Evolutionary conservation across 495 filamentous ascomycete genomes (phyloP).

Genomic region (Penicillium waksmanii): DNA sequence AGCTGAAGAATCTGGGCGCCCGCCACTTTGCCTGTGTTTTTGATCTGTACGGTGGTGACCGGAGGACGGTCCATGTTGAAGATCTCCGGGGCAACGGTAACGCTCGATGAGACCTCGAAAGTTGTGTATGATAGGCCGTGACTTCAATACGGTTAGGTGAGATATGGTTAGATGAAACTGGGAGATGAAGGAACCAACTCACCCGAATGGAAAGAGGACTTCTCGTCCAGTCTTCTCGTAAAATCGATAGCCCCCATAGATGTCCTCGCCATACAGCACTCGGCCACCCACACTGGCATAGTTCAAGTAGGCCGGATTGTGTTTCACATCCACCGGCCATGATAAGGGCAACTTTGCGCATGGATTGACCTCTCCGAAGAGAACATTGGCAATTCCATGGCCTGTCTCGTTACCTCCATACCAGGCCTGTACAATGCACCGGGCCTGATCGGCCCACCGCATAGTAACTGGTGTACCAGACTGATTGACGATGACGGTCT

Average conservation of each 20-base stretch:
- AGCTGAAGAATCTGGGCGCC: not conserved
- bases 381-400: conserved; percentile 53
- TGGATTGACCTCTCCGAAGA: conserved; percentile 61
- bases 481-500: not conserved
- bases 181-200: conserved; percentile 40
- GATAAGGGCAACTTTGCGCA: conserved; percentile 25
- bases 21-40: not conserved
- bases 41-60: not conserved
- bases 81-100: not conserved
- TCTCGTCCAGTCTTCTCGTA: conserved; percentile 70
- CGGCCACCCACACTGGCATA: conserved; percentile 69
- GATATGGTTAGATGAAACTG: not conserved
- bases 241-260: conserved; percentile 77
- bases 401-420: conserved; percentile 65
- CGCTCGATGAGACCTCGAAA: not conserved
- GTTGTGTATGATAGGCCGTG: not conserved
- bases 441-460: conserved; percentile 72
- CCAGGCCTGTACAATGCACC: conserved; percentile 70
- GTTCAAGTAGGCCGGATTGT: conserved; percentile 70
- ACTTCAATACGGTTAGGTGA: not conserved
- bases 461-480: conserved; percentile 57
- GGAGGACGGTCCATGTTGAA: not conserved
- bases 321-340: conserved; percentile 49
- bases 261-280: conserved; percentile 68
- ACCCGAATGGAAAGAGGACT: conserved; percentile 30